Evolutionary conservation across 1,284 basidiomycete species (phyloP).

Genomic region (Inonotus obliquus): DNA sequence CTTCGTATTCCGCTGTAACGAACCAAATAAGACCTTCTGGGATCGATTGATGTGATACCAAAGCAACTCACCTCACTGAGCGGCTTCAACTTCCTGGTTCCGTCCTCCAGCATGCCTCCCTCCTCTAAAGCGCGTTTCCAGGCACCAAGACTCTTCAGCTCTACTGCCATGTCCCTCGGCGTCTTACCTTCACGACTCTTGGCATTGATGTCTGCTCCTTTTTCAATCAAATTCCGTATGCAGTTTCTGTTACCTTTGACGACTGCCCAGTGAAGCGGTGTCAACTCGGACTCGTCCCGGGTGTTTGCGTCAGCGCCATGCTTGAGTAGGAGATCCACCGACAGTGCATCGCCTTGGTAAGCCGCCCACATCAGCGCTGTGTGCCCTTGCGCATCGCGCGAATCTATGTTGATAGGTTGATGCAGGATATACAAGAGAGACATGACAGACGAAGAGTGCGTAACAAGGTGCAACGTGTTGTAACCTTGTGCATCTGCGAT

Average conservation of each 20-base stretch:
- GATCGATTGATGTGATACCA: not conserved
- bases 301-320: constrained; percentile 80
- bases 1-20: constrained; percentile 67
- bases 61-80: constrained; percentile 57
- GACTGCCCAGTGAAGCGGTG: constrained; percentile 98
- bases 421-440: constrained; percentile 90
- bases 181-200: constrained; percentile 87
- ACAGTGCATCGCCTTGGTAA: constrained; percentile 96
- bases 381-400: constrained; percentile 87
- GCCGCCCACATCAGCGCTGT: constrained; percentile 99
- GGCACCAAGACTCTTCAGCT: constrained; percentile 85
- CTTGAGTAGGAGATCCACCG: constrained; percentile 85
- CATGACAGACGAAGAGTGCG: constrained; percentile 93
- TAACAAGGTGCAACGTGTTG: constrained; percentile 92
- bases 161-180: constrained; percentile 90
- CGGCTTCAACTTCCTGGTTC: constrained; percentile 61
- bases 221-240: constrained; percentile 81
- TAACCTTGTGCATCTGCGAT: constrained; percentile 93
- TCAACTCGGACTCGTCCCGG: constrained; percentile 79
- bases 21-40: not conserved
- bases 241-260: constrained; percentile 89
- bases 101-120: constrained; percentile 75
- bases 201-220: constrained; percentile 77
- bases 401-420: constrained; percentile 86
- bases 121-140: constrained; percentile 88